These are phyloP conservation scores for Carex cristatella DNA, from an alignment of 176 grass and related monocot species.

Conservation along the genomic window DNA sequence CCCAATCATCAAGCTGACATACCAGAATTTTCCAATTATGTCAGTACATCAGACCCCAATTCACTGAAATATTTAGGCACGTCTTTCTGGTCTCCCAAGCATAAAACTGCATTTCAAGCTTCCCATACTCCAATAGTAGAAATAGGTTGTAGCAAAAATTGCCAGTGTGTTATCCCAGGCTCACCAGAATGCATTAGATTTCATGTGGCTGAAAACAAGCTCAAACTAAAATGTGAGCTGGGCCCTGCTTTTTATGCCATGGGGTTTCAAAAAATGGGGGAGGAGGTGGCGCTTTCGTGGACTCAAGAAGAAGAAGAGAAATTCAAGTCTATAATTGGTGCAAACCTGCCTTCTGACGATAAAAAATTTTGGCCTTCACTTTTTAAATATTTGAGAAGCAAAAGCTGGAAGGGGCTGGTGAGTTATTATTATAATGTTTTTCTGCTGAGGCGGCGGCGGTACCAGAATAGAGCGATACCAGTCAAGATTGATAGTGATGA, in stretches of 20 bases:
- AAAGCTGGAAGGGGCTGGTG: conserved; percentile 46
- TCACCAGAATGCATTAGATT: conserved; percentile 45
- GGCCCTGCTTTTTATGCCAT: conserved; percentile 52
- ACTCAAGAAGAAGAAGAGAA: conserved; percentile 54
- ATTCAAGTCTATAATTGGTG: conserved; percentile 45
- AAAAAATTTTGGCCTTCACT: conserved; percentile 55
- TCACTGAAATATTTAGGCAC: conserved; percentile 17
- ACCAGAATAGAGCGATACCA: conserved; percentile 64
- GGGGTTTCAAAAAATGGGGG: conserved; percentile 78
- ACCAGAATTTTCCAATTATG: conserved; percentile 3
- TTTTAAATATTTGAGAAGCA: conserved; percentile 34
- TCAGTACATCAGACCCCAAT: background rate
- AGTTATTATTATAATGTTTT: conserved; percentile 36
- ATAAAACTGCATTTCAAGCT: conserved; percentile 1
- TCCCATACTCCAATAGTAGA: background rate
- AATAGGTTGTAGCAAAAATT: conserved; percentile 14
- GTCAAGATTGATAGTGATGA: conserved; percentile 76
- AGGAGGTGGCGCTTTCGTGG: conserved; percentile 86
- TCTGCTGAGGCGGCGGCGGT: conserved; percentile 63
- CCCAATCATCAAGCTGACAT: conserved; percentile 8
- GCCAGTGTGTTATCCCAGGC: conserved; percentile 25
- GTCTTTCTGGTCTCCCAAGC: background rate
- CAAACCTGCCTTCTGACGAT: conserved; percentile 29
- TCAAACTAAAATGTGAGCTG: conserved; percentile 43
- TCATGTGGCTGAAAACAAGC: conserved; percentile 48